A percentile compares a stretch with the other conserved stretches of the same genome.
phyloP scores from a whole-genome alignment of 108 stramenopile genomes.

The Stephanodiscus triporus region DNA sequence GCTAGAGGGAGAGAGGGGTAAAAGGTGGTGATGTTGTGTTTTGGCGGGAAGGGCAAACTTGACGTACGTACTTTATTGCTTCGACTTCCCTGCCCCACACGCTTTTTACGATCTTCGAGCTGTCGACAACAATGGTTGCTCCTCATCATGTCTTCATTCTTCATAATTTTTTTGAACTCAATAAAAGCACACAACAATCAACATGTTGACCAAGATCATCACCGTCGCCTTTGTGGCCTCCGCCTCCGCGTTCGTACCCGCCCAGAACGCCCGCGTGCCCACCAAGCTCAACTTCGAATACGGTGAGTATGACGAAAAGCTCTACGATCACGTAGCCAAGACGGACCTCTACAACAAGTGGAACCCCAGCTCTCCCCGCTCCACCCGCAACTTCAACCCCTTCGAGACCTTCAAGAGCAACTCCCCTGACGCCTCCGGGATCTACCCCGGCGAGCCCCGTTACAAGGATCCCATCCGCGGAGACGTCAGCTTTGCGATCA shows the following conservation, averaged over 20 bases:
- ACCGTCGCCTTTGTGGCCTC: slow-evolving; percentile 54
- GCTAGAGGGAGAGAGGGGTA: no score
- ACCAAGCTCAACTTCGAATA: slow-evolving; percentile 60
- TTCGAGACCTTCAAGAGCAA: slow-evolving; percentile 86
- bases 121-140: no score
- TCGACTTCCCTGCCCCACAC: no score
- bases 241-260: slow-evolving; percentile 51
- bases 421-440: slow-evolving; percentile 77
- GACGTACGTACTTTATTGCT: no score
- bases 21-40: neutral
- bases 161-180: no score
- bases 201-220: slow-evolving; percentile 38
- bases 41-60: neutral
- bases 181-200: neutral
- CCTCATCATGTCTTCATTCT: no score
- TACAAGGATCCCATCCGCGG: slow-evolving; percentile 92
- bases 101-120: no score
- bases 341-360: slow-evolving; percentile 79
- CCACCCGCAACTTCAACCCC: slow-evolving; percentile 92
- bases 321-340: slow-evolving; percentile 87
- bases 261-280: slow-evolving; percentile 43
- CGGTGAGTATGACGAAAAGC: slow-evolving; percentile 86
- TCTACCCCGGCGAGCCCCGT: slow-evolving; percentile 83
- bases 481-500: slow-evolving; percentile 79
- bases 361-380: slow-evolving; percentile 83